Evolutionary conservation across 257 asterid genomes (phyloP), one percentile per base, ranked within the genome.

Genomic region (Solanum pinnatisectum): DNA sequence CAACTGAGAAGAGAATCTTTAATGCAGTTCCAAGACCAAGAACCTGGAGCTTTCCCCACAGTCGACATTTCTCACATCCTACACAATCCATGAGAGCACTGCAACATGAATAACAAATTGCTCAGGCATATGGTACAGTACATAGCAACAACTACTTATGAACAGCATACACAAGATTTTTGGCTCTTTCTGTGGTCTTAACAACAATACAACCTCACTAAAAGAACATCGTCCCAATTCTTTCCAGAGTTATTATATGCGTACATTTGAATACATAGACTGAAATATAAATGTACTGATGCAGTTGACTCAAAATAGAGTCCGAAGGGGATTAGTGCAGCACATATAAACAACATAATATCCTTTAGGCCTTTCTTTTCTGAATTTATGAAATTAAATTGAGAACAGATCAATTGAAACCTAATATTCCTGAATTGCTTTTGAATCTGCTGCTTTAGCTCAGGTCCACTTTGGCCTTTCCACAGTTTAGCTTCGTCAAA

Each of bases 11-110:
- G 40, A 96, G 96, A 90, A 95, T 96, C 93, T 96, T 96, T 32
- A 96, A 88, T 52, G 99, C 98, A 84, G 98, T 96, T 92, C 99
- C 99, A n/a, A 96, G 98, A 65, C 99, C 99, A 79, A 94, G 98
- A 84, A 94, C 97, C 89, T 96, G 99, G 84, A 96, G 98, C 89
- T 96, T 96, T 46, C 98, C 98, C 99, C 99, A 95, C 52, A 96
- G 96, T 59, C 98, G 98, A 87, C 99, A 96, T 92, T 96, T 96
- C 87, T 96, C 99, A 36, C 98, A 96, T 85, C 99, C 99, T 81
- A 96, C 98, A 91, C 99, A 96, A 88, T 96, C 99, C 96, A 96
- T 96, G 90, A 96, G 87, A 84, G 96, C 96, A 68, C 99, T 96
- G 94, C 91, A 89, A 83, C 84, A 90, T 63, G 49, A 52, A 49